Conservation (phyloP, 805 yeast genomes). For the Pichia kluyveri region DNA sequence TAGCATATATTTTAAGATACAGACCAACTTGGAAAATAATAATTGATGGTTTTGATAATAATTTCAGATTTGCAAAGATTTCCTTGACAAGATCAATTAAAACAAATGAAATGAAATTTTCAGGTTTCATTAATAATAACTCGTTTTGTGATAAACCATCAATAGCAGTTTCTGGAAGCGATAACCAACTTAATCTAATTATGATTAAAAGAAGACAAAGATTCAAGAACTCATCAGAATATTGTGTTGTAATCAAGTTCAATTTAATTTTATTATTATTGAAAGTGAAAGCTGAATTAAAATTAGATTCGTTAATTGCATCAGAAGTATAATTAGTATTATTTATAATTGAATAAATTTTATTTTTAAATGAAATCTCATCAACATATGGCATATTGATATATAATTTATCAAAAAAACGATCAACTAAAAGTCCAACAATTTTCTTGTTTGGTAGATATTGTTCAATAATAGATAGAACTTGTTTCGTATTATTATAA, state of each 20-base stretch:
- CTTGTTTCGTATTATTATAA: conserved; percentile 32
- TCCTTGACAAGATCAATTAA: conserved; percentile 38
- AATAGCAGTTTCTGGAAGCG: conserved; percentile 35
- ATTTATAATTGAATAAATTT: conserved; percentile 39
- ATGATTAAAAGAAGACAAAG: conserved; percentile 45
- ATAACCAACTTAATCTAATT: conserved; percentile 46
- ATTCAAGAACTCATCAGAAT: conserved; percentile 36
- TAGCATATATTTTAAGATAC: conserved; percentile 45
- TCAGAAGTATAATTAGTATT: conserved; percentile 17
- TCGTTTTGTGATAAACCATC: conserved; percentile 25
- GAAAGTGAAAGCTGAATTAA: conserved; percentile 4
- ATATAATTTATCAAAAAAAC: conserved; percentile 52
- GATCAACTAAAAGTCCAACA: conserved; percentile 46
- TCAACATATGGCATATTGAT: conserved; percentile 61
- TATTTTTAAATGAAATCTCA: conserved; percentile 39
- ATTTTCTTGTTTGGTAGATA: conserved; percentile 46
- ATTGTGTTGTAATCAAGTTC: conserved; percentile 26
- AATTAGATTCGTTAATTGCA: background rate
- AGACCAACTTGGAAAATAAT: conserved; percentile 52
- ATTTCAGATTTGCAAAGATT: conserved; percentile 32
- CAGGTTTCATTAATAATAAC: conserved; percentile 28
- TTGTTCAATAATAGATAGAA: conserved; percentile 32
- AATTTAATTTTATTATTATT: conserved; percentile 22
- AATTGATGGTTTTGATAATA: conserved; percentile 36
- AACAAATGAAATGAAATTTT: conserved; percentile 32